phyloP scores from a whole-genome alignment of 2,329 filamentous ascomycete genomes.

The Colletotrichum magnum region DNA sequence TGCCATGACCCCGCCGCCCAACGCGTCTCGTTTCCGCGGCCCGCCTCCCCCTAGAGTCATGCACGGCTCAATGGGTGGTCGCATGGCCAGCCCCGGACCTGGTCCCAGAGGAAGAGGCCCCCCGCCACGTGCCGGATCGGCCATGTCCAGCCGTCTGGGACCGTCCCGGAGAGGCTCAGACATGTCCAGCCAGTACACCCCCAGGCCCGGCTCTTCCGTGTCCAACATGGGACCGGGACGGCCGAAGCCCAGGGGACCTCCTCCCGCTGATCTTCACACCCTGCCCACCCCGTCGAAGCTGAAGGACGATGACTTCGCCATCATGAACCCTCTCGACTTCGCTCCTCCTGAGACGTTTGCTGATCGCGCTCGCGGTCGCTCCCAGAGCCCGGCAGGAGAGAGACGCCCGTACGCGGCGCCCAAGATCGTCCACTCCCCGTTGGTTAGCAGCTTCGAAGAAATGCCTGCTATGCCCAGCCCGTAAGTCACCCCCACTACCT shows the following conservation, averaged over 20 bases:
- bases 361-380: conserved; percentile 79
- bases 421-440: conserved; percentile 80
- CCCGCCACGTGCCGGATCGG: conserved; percentile 64
- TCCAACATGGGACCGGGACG: conserved; percentile 57
- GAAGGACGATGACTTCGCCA: conserved; percentile 82
- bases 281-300: conserved; percentile 90
- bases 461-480: conserved; percentile 89
- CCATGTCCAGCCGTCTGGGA: conserved; percentile 48
- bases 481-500: conserved; percentile 65
- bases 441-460: conserved; percentile 89
- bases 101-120: conserved; percentile 60
- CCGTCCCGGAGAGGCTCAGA: conserved; percentile 51
- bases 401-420: conserved; percentile 78
- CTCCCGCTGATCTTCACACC: conserved; percentile 79
- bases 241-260: conserved; percentile 68
- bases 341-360: conserved; percentile 80
- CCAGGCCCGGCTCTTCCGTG: conserved; percentile 76
- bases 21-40: conserved; percentile 61
- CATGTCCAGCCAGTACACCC: conserved; percentile 55
- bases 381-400: conserved; percentile 75
- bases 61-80: conserved; percentile 61
- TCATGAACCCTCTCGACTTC: conserved; percentile 82
- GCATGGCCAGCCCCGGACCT: conserved; percentile 61
- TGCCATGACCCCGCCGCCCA: conserved; percentile 94
- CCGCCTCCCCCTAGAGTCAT: conserved; percentile 57